Evolutionary conservation across 495 filamentous ascomycete species (phyloP).

Genomic region (Friedmanniomyces simplex): DNA sequence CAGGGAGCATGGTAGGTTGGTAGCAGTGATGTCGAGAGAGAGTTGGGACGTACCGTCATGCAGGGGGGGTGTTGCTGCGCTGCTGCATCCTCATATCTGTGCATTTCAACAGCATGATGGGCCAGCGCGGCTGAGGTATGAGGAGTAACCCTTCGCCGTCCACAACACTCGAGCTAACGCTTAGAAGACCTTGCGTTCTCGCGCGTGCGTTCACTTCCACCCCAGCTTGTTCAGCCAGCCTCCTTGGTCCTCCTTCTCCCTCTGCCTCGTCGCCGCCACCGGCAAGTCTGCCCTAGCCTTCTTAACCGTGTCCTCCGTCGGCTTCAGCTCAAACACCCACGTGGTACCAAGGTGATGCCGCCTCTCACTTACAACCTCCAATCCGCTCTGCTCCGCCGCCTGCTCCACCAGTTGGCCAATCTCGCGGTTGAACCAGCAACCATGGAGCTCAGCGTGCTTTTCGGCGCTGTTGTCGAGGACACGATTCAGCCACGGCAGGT

Average conservation of each 20-base stretch:
- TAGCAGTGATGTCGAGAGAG: neutral
- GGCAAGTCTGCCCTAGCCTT: neutral
- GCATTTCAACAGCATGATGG: too few relatives aligned
- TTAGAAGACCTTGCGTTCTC: too few relatives aligned
- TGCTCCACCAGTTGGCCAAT: slow-evolving; percentile 67
- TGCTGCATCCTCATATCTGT: too few relatives aligned
- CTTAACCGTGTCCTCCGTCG: slow-evolving; percentile 16
- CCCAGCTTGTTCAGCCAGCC: neutral
- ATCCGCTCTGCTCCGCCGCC: slow-evolving; percentile 42
- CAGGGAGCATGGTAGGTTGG: neutral
- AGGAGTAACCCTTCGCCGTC: too few relatives aligned
- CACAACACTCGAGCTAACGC: too few relatives aligned
- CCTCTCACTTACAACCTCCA: slow-evolving; percentile 63
- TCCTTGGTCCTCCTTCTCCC: neutral
- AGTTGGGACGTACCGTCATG: neutral
- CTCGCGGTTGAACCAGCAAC: slow-evolving; percentile 97
- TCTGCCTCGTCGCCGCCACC: neutral
- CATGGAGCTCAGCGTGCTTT: slow-evolving; percentile 70
- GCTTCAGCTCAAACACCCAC: slow-evolving; percentile 53
- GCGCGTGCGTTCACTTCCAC: neutral
- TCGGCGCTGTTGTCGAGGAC: slow-evolving; percentile 67
- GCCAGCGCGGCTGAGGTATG: too few relatives aligned
- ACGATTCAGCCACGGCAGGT: slow-evolving; percentile 66
- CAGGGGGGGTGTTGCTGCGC: too few relatives aligned
- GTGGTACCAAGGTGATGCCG: slow-evolving; percentile 69